These are phyloP conservation scores for Termitomyces eurrhizus DNA, from an alignment of 768 basidiomycete species.

Conservation along the genomic window DNA sequence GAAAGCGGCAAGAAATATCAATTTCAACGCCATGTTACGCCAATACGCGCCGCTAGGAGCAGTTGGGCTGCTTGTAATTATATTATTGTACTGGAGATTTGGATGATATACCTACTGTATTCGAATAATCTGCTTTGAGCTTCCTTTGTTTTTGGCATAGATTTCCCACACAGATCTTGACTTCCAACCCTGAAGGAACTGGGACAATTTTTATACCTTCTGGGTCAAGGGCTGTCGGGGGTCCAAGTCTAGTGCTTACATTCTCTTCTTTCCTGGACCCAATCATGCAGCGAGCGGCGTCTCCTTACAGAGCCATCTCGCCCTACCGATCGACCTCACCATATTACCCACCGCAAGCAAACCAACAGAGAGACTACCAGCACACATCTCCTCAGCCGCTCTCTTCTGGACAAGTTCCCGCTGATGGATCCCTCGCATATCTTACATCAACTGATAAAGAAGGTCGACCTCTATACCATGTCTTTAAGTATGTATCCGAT, in stretches of 20 bases:
- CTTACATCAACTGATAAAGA: slow-evolving; percentile 61
- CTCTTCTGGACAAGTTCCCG: slow-evolving; percentile 41
- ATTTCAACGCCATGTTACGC: slow-evolving; percentile 87
- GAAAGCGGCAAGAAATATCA: slow-evolving; percentile 92
- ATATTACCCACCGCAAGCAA: slow-evolving; percentile 17
- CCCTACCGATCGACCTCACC: slow-evolving; percentile 33
- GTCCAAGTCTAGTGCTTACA: background rate
- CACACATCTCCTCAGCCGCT: slow-evolving; percentile 8
- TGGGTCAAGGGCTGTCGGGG: slow-evolving; percentile 10
- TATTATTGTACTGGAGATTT: slow-evolving; percentile 79
- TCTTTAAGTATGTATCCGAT: slow-evolving; percentile 57
- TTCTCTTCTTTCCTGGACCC: background rate
- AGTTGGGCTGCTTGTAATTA: slow-evolving; percentile 71
- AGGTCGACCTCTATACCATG: slow-evolving; percentile 63
- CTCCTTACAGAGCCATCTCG: slow-evolving; percentile 25
- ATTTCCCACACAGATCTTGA: slow-evolving; percentile 14
- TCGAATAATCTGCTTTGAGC: slow-evolving; percentile 4
- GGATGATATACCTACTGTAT: slow-evolving; percentile 32
- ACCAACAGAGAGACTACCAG: slow-evolving; percentile 12
- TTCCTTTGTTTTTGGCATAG: slow-evolving; percentile 6
- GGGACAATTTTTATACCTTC: background rate
- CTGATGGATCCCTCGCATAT: slow-evolving; percentile 65
- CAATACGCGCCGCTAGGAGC: slow-evolving; percentile 94
- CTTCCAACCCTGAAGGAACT: background rate
- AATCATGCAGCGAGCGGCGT: slow-evolving; percentile 14